Base-by-base conservation (phyloP, 2,329 filamentous ascomycete species). In the Zymoseptoria crescenta region DNA sequence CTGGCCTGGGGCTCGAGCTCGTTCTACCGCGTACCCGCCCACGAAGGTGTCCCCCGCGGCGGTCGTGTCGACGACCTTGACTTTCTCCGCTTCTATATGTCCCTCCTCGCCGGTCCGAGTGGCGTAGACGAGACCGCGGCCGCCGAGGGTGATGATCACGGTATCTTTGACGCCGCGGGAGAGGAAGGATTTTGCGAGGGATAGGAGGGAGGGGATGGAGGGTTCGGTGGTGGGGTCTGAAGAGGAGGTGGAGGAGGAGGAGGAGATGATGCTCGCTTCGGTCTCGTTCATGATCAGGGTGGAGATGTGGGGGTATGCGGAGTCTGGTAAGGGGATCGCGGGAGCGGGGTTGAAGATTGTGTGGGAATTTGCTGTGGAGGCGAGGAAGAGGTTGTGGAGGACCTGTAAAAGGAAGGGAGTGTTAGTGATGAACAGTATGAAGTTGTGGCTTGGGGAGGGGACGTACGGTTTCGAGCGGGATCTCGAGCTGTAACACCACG, bases 11-110 rank as follows among this genome's bases (percentile, higher is more conserved):
- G 74, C 72, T 60, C 77, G 79, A 48, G 89, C 89, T 29, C 87
- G 81, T 59, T 85, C 83, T 27, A 94, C 83, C 2, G 90, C 88
- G 72, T 96, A 96, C 21, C 85, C 88, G 1, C 94, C 93, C 4
- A 95, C 89, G 75, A 96, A 96, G 0, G 93, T 96, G 73, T 97
- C 93, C 0, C 93, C 93, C 4, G 94, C 94, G 1, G 88, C 93
- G 7, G 93, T 97, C 1, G 93, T 97, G 73, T 97, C 93, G 4
- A 96, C 84, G 1, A 97, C 93, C 58, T 81, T 76, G 19, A 90
- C 87, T 73, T 88, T 87, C 62, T 83, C 80, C 0, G 89, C 90
- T 20, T 64, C 50, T 16, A 71, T 57, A 48, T 65, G 65, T 45
- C 67, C 69, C 21, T 56, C 57, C 19, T 57, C 54, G 19, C 65